phyloP scores from a whole-genome alignment of 805 yeast genomes.

The Starmera caribaea region DNA sequence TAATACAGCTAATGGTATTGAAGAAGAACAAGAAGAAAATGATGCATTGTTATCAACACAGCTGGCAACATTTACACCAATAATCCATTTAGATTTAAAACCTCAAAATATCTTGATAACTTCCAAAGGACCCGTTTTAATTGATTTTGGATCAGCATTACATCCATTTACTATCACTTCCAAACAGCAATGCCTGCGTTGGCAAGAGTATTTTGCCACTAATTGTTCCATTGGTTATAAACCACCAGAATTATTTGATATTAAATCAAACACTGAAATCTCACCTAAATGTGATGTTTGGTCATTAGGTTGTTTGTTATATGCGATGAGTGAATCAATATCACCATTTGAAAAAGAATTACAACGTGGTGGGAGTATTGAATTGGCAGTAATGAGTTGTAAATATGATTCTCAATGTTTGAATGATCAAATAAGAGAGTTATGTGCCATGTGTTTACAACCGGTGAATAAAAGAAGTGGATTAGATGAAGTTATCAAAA shows the following conservation, averaged over 20 bases:
- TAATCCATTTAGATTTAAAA: conserved; percentile 65
- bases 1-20: not conserved
- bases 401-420: conserved; percentile 21
- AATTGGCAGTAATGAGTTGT: conserved; percentile 65
- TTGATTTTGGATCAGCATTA: conserved; percentile 53
- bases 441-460: too few relatives aligned
- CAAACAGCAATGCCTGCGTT: conserved; percentile 60
- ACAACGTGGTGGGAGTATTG: conserved; percentile 71
- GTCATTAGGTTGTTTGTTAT: conserved; percentile 83
- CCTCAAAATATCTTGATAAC: conserved; percentile 85
- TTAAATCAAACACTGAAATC: conserved; percentile 52
- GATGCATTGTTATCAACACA: not conserved
- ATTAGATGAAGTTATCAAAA: too few relatives aligned
- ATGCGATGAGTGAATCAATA: conserved; percentile 63
- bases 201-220: conserved; percentile 72
- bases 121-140: conserved; percentile 70
- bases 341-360: conserved; percentile 89
- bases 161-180: too few relatives aligned
- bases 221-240: conserved; percentile 81
- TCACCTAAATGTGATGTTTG: conserved; percentile 80
- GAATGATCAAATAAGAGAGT: too few relatives aligned
- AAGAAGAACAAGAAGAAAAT: not conserved
- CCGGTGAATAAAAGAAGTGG: too few relatives aligned
- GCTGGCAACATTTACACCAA: conserved; percentile 4
- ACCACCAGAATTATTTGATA: conserved; percentile 85